Base-by-base conservation (phyloP, 23 red algal species). In the Gracilaria caudata region DNA sequence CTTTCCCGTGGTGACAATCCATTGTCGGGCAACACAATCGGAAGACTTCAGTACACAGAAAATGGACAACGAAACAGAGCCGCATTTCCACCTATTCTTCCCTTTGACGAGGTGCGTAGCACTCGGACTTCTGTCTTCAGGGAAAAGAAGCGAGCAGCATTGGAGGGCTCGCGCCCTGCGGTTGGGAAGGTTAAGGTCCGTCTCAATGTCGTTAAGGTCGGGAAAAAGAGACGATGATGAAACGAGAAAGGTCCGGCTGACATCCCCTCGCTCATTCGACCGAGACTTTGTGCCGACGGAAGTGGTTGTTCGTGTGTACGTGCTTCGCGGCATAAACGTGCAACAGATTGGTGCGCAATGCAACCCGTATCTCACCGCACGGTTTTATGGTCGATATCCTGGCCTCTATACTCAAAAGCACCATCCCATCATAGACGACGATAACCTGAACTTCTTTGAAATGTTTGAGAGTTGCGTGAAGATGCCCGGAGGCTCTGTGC, bases 381-480 rank as follows among this genome's bases (percentile, higher is more conserved):
- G 70, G 44, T 90, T 95, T 71, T 95, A 86, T 65, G 93, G 93
- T 12, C 86, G 93, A n/a, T 95, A 90, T 68, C 93, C 93, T 2
- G 84, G 91, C 81, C 86, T 82, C 46, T 91, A 81, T 28, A 83
- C 93, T n/a, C 82, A 81, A 12, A 95, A 95, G 85, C 86, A 88
- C 47, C 4, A 83, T 14, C 93, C 93, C 25, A 76, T 85, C 57
- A 81, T 72, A 20, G 84, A 95, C 43, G 82, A 88, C 49, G 87
- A 92, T 77, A 89, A 90, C 68, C 95, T 90, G 30, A 90, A 93
- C 73, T 98, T 98, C 68, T 98, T 93, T 61, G 65, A 85, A 13
- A 90, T 89, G 87, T 98, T 94, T 86, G 90, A 98, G 41, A 86
- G 84, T 39, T 70, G 92, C 12, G 91, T 93, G 64, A 94, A 87